Evolutionary conservation across 2,329 filamentous ascomycete species (phyloP).

Genomic region (Penicillium concentricum): DNA sequence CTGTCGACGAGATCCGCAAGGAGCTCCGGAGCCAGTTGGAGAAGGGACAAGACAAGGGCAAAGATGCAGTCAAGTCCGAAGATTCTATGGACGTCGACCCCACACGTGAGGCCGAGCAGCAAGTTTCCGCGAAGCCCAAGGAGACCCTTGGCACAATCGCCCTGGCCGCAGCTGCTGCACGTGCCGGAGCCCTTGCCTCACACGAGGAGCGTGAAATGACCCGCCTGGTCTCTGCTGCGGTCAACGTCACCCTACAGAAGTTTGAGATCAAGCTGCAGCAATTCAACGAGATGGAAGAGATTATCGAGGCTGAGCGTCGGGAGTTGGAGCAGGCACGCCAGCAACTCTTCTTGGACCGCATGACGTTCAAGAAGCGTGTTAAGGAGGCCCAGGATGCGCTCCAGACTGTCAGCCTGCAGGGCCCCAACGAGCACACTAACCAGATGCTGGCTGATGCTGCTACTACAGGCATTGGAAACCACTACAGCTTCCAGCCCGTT

Average conservation of each 20-base stretch:
- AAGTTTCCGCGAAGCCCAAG: constrained; percentile 43
- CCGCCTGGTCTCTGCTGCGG: constrained; percentile 82
- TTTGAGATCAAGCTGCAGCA: constrained; percentile 93
- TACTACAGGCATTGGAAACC: constrained; percentile 38
- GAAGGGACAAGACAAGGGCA: constrained; percentile 52
- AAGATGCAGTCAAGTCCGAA: constrained; percentile 53
- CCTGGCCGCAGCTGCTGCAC: constrained; percentile 80
- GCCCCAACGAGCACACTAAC: constrained; percentile 42
- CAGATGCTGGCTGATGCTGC: constrained; percentile 36
- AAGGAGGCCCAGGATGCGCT: constrained; percentile 76
- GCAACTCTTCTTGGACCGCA: constrained; percentile 87
- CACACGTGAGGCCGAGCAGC: constrained; percentile 30
- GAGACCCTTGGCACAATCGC: constrained; percentile 67
- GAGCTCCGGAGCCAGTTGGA: constrained; percentile 78
- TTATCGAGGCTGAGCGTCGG: constrained; percentile 85
- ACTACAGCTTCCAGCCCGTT: constrained; percentile 42
- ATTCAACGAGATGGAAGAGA: constrained; percentile 92
- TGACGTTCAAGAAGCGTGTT: constrained; percentile 85
- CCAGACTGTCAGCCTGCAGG: constrained; percentile 43
- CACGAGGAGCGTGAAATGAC: constrained; percentile 98
- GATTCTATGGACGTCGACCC: constrained; percentile 60
- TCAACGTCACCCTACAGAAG: constrained; percentile 93
- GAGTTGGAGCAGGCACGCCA: constrained; percentile 90
- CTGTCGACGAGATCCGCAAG: constrained; percentile 80
- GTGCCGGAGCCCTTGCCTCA: constrained; percentile 82